A percentile compares a stretch with the other conserved stretches of the same genome.
Evolutionary conservation across 1,284 basidiomycete genomes (phyloP).

Genomic region (Ceratobasidium sp.): DNA sequence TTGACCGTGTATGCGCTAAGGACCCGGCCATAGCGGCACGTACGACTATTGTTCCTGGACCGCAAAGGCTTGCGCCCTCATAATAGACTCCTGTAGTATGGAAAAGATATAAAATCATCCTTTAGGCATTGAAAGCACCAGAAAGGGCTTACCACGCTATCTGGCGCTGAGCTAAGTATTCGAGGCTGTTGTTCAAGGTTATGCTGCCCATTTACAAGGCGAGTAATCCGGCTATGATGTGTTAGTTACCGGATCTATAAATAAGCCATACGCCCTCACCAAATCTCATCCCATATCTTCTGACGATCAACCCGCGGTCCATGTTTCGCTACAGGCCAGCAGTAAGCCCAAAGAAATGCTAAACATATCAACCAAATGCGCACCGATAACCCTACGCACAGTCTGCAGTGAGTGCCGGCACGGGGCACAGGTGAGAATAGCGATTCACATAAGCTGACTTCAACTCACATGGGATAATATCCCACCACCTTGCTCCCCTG

Average conservation of each 20-base stretch:
- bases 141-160: background rate
- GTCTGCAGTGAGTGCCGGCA: background rate
- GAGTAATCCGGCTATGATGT: background rate
- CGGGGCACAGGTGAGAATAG: background rate
- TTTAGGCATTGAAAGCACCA: background rate
- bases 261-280: background rate
- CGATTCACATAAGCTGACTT: too few relatives aligned
- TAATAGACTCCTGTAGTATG: background rate
- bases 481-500: background rate
- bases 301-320: background rate
- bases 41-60: background rate
- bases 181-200: background rate
- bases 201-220: background rate
- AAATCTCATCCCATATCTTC: constrained; percentile 1
- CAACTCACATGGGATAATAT: constrained; percentile 30
- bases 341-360: background rate
- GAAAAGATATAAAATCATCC: background rate
- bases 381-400: background rate
- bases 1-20: background rate
- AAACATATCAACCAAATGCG: background rate
- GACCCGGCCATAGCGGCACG: background rate
- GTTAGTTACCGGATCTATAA: background rate
- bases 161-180: constrained; percentile 6
- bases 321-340: background rate
- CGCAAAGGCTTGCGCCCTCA: background rate